These are phyloP conservation scores for Penicillium malachiteum DNA, from an alignment of 495 filamentous ascomycete species.

Conservation along the genomic window DNA sequence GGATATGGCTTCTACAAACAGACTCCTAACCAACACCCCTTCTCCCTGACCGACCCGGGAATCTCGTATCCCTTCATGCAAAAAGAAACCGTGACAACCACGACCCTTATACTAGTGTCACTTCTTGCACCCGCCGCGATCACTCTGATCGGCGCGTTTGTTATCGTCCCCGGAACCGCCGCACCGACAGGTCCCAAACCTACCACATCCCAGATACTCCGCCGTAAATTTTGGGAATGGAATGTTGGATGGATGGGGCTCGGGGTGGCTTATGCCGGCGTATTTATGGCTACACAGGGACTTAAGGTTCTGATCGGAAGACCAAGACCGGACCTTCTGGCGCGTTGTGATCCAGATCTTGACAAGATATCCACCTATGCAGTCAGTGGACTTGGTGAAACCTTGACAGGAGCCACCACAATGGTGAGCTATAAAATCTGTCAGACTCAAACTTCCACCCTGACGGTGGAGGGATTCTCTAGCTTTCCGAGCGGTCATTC, in stretches of 20 bases:
- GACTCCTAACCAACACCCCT: conserved; percentile 43
- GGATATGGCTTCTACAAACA: conserved; percentile 44
- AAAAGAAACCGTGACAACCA: conserved; percentile 55
- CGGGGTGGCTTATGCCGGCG: conserved; percentile 51
- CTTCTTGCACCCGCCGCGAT: conserved; percentile 55
- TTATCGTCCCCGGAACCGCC: conserved; percentile 49
- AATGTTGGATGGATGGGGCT: conserved; percentile 66
- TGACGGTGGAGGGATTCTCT: conserved; percentile 59
- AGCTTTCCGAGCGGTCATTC: conserved; percentile 70
- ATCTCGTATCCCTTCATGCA: conserved; percentile 58
- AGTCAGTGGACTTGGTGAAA: conserved; percentile 51
- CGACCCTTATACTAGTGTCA: conserved; percentile 47
- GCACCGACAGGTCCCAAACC: conserved; percentile 16
- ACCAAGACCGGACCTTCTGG: conserved; percentile 63
- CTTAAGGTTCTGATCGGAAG: conserved; percentile 64
- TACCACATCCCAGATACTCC: conserved; percentile 40
- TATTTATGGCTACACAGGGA: conserved; percentile 59
- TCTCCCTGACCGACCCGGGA: conserved; percentile 51
- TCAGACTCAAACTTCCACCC: conserved; percentile 32
- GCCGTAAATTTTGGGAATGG: conserved; percentile 56
- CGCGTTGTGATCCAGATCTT: conserved; percentile 58
- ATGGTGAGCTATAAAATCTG: conserved; percentile 58
- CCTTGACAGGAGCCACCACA: conserved; percentile 41
- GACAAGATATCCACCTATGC: conserved; percentile 37
- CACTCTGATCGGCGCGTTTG: conserved; percentile 45